A percentile compares a stretch with the other conserved stretches of the same genome.
Evolutionary conservation across 2,329 filamentous ascomycete genomes (phyloP).

Genomic region (Berkeleyomyces rouxiae): DNA sequence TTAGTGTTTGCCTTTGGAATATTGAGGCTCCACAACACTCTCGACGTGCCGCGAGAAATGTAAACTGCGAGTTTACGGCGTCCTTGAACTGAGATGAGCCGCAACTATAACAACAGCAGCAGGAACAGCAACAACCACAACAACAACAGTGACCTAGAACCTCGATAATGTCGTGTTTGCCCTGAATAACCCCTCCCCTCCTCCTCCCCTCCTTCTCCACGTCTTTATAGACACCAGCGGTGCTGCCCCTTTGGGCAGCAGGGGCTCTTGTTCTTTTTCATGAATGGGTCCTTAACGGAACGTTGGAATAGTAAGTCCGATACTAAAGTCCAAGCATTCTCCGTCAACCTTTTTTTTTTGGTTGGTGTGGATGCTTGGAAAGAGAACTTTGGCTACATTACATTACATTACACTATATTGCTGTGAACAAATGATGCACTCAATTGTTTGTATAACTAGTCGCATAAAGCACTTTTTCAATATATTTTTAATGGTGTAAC

Average conservation of each 20-base stretch:
- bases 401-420: neutral
- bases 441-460: neutral
- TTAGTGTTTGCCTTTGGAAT: constrained; percentile 2
- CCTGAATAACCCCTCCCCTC: neutral
- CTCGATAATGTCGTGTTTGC: neutral
- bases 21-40: neutral
- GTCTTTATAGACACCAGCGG: constrained; percentile 34
- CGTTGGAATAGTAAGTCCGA: constrained; percentile 42
- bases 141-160: neutral
- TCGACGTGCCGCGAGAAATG: no score
- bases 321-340: constrained; percentile 9
- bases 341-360: constrained; percentile 16
- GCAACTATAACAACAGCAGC: neutral
- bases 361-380: constrained; percentile 22
- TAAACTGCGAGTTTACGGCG: no score
- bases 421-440: neutral
- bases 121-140: neutral
- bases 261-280: constrained; percentile 36
- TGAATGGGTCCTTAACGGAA: constrained; percentile 52
- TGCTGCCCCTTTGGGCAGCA: constrained; percentile 47
- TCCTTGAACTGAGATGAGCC: no score
- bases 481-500: no score
- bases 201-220: neutral
- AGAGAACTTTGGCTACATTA: constrained; percentile 27
- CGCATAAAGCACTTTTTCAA: no score